These are phyloP conservation scores for Populus hybrid DNA, from an alignment of 441 rosid genomes.

Conservation along the genomic window DNA sequence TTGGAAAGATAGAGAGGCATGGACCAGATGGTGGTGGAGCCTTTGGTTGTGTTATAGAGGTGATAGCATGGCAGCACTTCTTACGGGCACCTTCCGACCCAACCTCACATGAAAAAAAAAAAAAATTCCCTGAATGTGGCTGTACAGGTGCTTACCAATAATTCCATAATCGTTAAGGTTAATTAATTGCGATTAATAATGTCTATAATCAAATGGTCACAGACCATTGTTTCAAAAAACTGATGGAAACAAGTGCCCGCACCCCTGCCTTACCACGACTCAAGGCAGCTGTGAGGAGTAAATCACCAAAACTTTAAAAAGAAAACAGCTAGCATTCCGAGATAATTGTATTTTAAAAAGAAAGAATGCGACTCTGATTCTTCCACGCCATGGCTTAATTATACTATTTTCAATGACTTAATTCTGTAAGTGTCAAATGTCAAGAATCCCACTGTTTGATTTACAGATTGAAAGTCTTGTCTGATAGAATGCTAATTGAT, in stretches of 20 bases:
- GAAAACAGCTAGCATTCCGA: neutral
- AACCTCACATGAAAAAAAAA: conserved; percentile 19
- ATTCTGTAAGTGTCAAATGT: neutral
- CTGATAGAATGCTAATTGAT: neutral
- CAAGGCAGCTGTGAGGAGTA: neutral
- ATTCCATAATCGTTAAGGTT: neutral
- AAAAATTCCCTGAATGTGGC: conserved; percentile 1
- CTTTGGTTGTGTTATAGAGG: neutral
- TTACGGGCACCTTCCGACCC: conserved; percentile 51
- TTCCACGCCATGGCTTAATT: neutral
- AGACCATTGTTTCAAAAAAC: neutral
- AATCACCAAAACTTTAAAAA: neutral
- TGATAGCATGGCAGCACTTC: conserved; percentile 57
- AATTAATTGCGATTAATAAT: neutral
- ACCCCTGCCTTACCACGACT: neutral
- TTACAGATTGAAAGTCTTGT: neutral
- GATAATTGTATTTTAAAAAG: neutral
- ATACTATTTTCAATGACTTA: neutral
- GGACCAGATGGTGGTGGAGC: conserved; percentile 9
- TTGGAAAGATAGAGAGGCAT: conserved; percentile 17
- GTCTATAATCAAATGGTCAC: neutral
- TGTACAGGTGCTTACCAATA: neutral
- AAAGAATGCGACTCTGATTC: neutral
- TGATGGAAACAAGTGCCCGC: neutral
- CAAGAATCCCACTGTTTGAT: neutral